Conservation (phyloP, 495 filamentous ascomycete species). For the Aspergillus egyptiacus region DNA sequence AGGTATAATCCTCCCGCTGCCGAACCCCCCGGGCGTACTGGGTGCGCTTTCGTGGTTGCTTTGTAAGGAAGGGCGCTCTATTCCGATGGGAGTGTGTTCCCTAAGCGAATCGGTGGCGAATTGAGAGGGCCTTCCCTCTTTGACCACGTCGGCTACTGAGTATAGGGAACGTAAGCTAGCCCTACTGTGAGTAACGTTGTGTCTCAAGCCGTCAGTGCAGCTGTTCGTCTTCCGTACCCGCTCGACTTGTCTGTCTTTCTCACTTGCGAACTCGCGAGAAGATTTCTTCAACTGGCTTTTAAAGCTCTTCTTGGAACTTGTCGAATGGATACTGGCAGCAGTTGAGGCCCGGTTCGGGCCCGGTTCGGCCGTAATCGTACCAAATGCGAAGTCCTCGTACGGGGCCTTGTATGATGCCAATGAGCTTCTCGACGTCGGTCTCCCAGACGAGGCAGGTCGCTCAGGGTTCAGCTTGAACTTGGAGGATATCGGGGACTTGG, state of each 20-base stretch:
- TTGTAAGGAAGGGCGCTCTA: constrained; percentile 24
- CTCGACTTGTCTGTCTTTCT: constrained; percentile 32
- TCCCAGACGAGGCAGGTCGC: constrained; percentile 17
- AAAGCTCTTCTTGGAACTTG: constrained; percentile 38
- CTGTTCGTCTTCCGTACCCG: constrained; percentile 34
- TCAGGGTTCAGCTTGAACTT: constrained; percentile 16
- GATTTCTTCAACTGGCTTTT: constrained; percentile 33
- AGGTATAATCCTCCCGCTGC: constrained; percentile 53
- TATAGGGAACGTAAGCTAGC: constrained; percentile 40
- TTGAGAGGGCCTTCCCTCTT: constrained; percentile 28
- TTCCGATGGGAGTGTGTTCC: constrained; percentile 23
- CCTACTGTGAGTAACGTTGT: constrained; percentile 34
- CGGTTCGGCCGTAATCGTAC: constrained; percentile 41
- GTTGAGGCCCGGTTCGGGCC: constrained; percentile 31
- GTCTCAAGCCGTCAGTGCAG: constrained; percentile 33
- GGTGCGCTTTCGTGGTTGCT: constrained; percentile 25
- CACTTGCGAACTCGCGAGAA: constrained; percentile 34
- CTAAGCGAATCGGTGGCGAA: constrained; percentile 20
- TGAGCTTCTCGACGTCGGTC: constrained; percentile 37
- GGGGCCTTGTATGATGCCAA: constrained; percentile 31
- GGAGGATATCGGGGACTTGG: constrained; percentile 27
- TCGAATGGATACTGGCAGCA: constrained; percentile 38
- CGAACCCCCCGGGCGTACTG: constrained; percentile 38
- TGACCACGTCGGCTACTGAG: constrained; percentile 42
- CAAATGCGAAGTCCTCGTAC: constrained; percentile 35